Base-by-base conservation (phyloP, 805 yeast genomes). In the Candida oleophila region DNA sequence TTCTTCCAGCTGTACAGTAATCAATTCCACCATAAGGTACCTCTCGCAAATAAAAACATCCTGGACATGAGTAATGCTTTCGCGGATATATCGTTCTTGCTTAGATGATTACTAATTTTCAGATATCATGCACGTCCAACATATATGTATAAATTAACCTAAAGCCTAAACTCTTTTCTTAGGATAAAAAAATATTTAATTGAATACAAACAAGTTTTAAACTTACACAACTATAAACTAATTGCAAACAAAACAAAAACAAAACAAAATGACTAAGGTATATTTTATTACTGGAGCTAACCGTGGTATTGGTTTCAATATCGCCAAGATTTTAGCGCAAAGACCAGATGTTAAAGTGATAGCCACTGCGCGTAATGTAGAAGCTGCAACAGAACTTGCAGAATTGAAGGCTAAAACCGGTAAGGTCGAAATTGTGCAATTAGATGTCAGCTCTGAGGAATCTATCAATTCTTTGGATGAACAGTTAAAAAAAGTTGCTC, bases 211-310 rank as follows among this genome's bases (percentile, higher is more conserved):
- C n/a, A n/a, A n/a, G n/a, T n/a, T n/a, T n/a, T n/a, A n/a, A n/a
- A n/a, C n/a, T n/a, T n/a, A n/a, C n/a, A n/a, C n/a, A n/a, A n/a
- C n/a, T n/a, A n/a, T n/a, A n/a, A n/a, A n/a, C n/a, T n/a, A n/a
- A n/a, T n/a, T n/a, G 11, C 11, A 25, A 25, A 25, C 30, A 25
- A 25, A 25, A 7, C 30, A 25, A 25, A 25, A 5, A 11, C 30
- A 7, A n/a, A n/a, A 15, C 30, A 40, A 28, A 11, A 48, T 45
- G 48, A 22, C 38, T 4, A 32, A 4, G n/a, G 41, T 51, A 52
- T 68, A 68, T 52, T 54, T 73, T 3, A 51, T 73, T n/a, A 64
- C 73, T 1, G 78, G 78, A 7, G 73, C 70, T 15, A 68, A 72
- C 12, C 57, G 72, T 42, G 76, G 77, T 3, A 65, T 72, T 33